Base-by-base conservation (phyloP, 495 filamentous ascomycete genomes). In the Penicillium herquei region DNA sequence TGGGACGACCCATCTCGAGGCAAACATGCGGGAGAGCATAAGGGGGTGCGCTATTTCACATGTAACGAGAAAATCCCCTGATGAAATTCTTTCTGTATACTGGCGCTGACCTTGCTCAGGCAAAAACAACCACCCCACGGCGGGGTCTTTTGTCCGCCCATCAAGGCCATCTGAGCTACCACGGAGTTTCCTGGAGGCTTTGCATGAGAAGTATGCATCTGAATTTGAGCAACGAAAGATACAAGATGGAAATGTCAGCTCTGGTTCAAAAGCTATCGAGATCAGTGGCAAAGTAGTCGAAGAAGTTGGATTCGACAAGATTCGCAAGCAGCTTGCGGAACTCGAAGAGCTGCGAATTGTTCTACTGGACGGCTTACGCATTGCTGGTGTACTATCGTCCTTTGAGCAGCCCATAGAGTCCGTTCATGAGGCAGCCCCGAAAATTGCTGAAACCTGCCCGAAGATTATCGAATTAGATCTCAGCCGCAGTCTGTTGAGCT, bases 241-340 rank as follows among this genome's bases (percentile, higher is more conserved):
- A 7, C 12, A 40, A 11, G 16, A 35, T 13, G 21, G 21, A 26
- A n/a, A 56, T 58, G 14, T 56, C 60, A 21, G 51, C 39, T 66
- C 70, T 5, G 60, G 57, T 13, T 57, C 67, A 1, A 75, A 78
- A 49, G 58, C 75, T 5, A 89, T 96, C 52, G 63, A 79, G 31
- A 87, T 97, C 59, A 91, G 87, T 45, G 85, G 86, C 14, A 98
- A 98, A 69, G 81, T 94, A 21, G 92, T 89, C 17, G 89, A 98
- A 72, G 95, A 98, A 74, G 83, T 98, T 18, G 94, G 94, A 41
- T 98, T 98, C 66, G 92, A 95, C 51, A 96, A 96, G 77, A 92
- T 96, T 58, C 79, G 88, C 26, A 81, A 81, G 55, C 82, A 92
- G 71, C 84, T 91, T 51, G 86, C 90, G 2, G 80, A 88, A 66